Evolutionary conservation across 441 rosid genomes (phyloP).

Genomic region (Mallotus repandus): DNA sequence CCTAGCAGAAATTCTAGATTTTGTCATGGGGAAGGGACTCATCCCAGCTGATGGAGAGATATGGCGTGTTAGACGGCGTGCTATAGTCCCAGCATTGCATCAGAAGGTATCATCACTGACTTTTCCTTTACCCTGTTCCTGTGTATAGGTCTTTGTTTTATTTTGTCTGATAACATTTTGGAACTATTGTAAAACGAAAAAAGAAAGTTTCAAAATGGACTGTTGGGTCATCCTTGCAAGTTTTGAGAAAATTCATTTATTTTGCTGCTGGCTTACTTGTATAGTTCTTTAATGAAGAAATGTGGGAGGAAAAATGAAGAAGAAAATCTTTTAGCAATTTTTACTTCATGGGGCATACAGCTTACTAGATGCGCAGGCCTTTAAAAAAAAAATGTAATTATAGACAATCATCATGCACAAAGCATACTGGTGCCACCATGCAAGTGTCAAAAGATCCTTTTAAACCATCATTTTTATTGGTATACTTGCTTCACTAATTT

Average conservation of each 20-base stretch:
- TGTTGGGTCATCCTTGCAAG: no score
- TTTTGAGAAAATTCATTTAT: not conserved
- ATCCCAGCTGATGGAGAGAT: slow-evolving; percentile 97
- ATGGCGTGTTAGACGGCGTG: slow-evolving; percentile 95
- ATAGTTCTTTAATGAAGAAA: not conserved
- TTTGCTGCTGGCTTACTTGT: not conserved
- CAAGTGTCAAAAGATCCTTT: not conserved
- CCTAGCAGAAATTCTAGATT: slow-evolving; percentile 89
- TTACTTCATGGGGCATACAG: not conserved
- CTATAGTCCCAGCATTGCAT: slow-evolving; percentile 95
- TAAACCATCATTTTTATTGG: not conserved
- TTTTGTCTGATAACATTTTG: not conserved
- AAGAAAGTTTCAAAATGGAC: not conserved
- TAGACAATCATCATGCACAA: not conserved
- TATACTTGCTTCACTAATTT: slow-evolving; percentile 11
- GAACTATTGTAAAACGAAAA: not conserved
- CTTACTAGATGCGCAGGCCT: not conserved
- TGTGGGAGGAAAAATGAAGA: not conserved
- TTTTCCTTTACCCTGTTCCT: not conserved
- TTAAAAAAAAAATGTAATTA: not conserved
- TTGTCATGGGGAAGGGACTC: slow-evolving; percentile 99
- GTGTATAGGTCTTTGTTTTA: not conserved
- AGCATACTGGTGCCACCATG: not conserved
- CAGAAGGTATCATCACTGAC: slow-evolving; percentile 53
- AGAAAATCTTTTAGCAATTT: not conserved